Evolutionary conservation across 2,329 filamentous ascomycete species (phyloP).

Genomic region (Emmonsiellopsis sp.): DNA sequence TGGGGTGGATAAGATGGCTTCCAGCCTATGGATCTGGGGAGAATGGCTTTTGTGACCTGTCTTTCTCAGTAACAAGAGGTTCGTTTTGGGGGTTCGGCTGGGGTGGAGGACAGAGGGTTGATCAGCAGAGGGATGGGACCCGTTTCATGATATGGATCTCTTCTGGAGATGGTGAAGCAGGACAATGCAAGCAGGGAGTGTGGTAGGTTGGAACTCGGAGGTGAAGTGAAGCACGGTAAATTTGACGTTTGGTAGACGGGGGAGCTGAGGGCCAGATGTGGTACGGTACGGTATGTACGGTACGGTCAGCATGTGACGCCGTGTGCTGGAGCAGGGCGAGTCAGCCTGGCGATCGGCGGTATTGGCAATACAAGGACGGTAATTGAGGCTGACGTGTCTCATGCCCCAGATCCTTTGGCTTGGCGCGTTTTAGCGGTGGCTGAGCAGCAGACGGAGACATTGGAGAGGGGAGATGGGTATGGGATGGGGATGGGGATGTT

Average conservation of each 20-base stretch:
- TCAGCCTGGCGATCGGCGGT: too few relatives aligned
- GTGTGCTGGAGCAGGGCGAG: not conserved
- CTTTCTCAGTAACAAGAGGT: not conserved
- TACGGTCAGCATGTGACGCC: not conserved
- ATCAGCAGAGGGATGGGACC: not conserved
- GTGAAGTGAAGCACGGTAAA: too few relatives aligned
- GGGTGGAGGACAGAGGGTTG: not conserved
- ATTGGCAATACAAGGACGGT: too few relatives aligned
- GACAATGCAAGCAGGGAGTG: too few relatives aligned
- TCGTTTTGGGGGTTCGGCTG: not conserved
- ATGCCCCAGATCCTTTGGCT: not conserved
- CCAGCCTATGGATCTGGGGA: not conserved
- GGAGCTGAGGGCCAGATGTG: not conserved
- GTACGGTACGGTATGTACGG: not conserved
- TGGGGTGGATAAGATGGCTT: not conserved
- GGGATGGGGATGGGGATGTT: too few relatives aligned
- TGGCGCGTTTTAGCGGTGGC: not conserved
- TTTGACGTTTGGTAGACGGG: not conserved
- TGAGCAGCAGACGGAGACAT: too few relatives aligned
- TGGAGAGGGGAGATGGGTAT: too few relatives aligned
- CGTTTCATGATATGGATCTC: not conserved
- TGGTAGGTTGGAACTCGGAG: too few relatives aligned
- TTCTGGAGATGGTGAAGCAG: too few relatives aligned
- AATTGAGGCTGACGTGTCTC: not conserved
- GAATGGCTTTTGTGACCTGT: not conserved